Percentiles rank a stretch among this genome's conserved stretches.
These are phyloP conservation scores for Stagonosporopsis rhizophila DNA, from an alignment of 2,329 filamentous ascomycete species.

Conservation along the genomic window DNA sequence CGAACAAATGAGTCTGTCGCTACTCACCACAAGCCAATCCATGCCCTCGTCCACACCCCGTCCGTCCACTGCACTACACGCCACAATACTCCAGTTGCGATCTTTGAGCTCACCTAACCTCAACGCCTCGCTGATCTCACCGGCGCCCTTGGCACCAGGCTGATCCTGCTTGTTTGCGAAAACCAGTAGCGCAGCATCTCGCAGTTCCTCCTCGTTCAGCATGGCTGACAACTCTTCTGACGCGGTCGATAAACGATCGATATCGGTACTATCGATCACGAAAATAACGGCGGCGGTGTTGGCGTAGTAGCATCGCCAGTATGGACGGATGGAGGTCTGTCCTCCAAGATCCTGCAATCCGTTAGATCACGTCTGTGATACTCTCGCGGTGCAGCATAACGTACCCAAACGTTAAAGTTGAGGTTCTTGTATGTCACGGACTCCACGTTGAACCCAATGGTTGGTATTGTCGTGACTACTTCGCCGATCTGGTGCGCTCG, in stretches of 20 bases:
- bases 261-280: slow-evolving; percentile 97
- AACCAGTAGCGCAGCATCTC: slow-evolving; percentile 88
- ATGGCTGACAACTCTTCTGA: slow-evolving; percentile 92
- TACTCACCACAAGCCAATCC: slow-evolving; percentile 93
- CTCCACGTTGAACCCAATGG: slow-evolving; percentile 99
- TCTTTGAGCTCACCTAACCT: slow-evolving; percentile 90
- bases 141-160: slow-evolving; percentile 93
- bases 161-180: slow-evolving; percentile 99
- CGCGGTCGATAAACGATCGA: slow-evolving; percentile 90
- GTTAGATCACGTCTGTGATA: neutral
- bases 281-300: slow-evolving; percentile 99
- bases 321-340: slow-evolving; percentile 97
- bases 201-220: slow-evolving; percentile 95
- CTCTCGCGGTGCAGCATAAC: slow-evolving; percentile 35
- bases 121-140: slow-evolving; percentile 94
- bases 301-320: slow-evolving; percentile 99
- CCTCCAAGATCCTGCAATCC: slow-evolving; percentile 79
- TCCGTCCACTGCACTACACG: slow-evolving; percentile 94
- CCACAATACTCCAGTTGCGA: slow-evolving; percentile 98
- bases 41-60: slow-evolving; percentile 95
- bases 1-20: slow-evolving; percentile 14
- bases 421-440: slow-evolving; percentile 98
- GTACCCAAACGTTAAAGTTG: slow-evolving; percentile 98
- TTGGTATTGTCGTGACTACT: slow-evolving; percentile 98
- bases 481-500: slow-evolving; percentile 79